These are phyloP conservation scores for Phlegmacium glaucopus DNA, from an alignment of 768 basidiomycete genomes.

Conservation along the genomic window DNA sequence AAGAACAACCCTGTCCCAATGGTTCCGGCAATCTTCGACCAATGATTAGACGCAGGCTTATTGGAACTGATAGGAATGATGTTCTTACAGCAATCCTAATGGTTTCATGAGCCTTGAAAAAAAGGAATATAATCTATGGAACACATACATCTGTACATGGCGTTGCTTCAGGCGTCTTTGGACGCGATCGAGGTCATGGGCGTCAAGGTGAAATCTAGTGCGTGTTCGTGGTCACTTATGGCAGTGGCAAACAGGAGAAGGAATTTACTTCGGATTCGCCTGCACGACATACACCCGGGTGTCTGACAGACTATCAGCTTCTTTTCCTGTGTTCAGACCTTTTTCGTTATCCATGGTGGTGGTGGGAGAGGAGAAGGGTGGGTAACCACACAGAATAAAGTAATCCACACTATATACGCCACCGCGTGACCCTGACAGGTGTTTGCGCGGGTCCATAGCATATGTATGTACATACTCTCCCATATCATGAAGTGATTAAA, in stretches of 20 bases:
- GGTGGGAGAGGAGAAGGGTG: conserved; percentile 3
- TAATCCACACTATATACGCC: too few relatives aligned
- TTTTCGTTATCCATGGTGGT: conserved; percentile 21
- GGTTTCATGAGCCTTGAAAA: background rate
- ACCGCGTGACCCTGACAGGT: too few relatives aligned
- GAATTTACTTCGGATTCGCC: conserved; percentile 16
- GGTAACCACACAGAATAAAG: too few relatives aligned
- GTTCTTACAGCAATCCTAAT: conserved; percentile 58
- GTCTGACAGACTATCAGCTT: conserved; percentile 11
- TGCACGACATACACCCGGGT: conserved; percentile 1
- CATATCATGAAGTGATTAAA: too few relatives aligned
- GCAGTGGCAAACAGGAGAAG: background rate
- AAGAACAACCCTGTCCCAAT: conserved; percentile 75
- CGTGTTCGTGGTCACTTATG: background rate
- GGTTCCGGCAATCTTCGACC: conserved; percentile 61
- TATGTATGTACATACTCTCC: too few relatives aligned
- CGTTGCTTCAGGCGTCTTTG: conserved; percentile 73
- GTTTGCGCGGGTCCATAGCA: too few relatives aligned
- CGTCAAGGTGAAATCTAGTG: conserved; percentile 46
- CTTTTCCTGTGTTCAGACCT: conserved; percentile 7
- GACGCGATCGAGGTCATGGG: conserved; percentile 64
- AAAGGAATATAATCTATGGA: background rate
- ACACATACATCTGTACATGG: conserved; percentile 71
- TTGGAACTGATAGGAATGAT: background rate
- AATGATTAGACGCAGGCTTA: background rate